Evolutionary conservation across 495 filamentous ascomycete genomes (phyloP).

Genomic region (Penicillium bialowiezense): DNA sequence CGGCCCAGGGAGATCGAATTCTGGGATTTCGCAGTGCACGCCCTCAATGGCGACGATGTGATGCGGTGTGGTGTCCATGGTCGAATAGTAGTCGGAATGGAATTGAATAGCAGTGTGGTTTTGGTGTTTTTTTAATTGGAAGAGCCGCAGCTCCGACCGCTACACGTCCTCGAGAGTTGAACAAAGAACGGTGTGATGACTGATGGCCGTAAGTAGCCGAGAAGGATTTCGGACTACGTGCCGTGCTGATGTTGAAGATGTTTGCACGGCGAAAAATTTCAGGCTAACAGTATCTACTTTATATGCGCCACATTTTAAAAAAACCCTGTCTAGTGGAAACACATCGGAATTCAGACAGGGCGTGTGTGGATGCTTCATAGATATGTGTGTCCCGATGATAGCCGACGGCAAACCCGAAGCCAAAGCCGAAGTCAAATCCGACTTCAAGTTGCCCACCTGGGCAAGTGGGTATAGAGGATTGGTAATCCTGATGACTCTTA

Average conservation of each 20-base stretch:
- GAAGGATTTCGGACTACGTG: neutral
- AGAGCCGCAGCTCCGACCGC: too few relatives aligned
- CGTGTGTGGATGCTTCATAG: too few relatives aligned
- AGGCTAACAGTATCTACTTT: neutral
- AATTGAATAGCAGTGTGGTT: neutral
- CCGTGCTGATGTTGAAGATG: neutral
- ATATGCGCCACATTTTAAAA: neutral
- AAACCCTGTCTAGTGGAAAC: neutral
- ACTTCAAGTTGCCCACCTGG: too few relatives aligned
- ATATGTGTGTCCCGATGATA: neutral
- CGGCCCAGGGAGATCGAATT: constrained; percentile 32
- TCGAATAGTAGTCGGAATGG: neutral
- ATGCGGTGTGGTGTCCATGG: constrained; percentile 12
- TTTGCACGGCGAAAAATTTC: neutral
- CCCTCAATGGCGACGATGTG: constrained; percentile 48
- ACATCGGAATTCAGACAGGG: neutral
- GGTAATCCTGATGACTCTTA: neutral
- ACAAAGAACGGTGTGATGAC: constrained; percentile 1
- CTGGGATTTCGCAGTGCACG: constrained; percentile 41
- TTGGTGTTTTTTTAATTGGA: too few relatives aligned
- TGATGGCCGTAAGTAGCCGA: constrained; percentile 3
- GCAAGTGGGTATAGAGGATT: neutral
- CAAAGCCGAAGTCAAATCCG: too few relatives aligned
- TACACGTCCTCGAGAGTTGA: too few relatives aligned
- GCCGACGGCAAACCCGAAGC: neutral